phyloP scores from a whole-genome alignment of 129 eudicot genomes.

The Saussurea involucrata region DNA sequence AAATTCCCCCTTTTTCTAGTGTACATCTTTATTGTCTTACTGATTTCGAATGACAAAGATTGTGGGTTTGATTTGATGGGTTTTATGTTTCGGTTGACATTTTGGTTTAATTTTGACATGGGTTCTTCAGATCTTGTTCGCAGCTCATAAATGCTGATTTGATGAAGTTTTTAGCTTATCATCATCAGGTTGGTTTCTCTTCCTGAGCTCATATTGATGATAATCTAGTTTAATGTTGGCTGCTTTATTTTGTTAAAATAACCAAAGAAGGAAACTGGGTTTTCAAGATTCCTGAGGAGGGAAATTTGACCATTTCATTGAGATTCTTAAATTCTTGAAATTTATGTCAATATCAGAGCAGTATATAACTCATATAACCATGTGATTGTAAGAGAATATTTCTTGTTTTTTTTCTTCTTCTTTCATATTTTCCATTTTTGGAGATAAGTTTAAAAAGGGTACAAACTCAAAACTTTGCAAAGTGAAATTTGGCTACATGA shows the following conservation, averaged over 20 bases:
- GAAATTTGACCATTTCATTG: slow-evolving; percentile 11
- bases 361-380: not conserved
- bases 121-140: slow-evolving; percentile 37
- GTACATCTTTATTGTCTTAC: not conserved
- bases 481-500: slow-evolving; percentile 2
- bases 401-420: not conserved
- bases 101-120: slow-evolving; percentile 16
- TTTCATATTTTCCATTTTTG: not conserved
- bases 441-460: not conserved
- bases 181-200: slow-evolving; percentile 29
- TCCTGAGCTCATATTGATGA: not conserved
- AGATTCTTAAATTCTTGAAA: not conserved
- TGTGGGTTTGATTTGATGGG: slow-evolving; percentile 14
- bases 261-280: not conserved
- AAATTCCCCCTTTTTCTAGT: not conserved
- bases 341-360: not conserved
- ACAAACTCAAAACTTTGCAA: slow-evolving; percentile 9
- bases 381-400: not conserved
- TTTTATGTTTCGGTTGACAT: slow-evolving; percentile 7
- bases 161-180: slow-evolving; percentile 13
- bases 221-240: slow-evolving; percentile 4
- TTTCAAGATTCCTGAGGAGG: not conserved
- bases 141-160: slow-evolving; percentile 13
- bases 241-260: not conserved
- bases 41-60: not conserved